Conservation (phyloP, 2,329 filamentous ascomycete species). For the Ophiocordyceps unilateralis region DNA sequence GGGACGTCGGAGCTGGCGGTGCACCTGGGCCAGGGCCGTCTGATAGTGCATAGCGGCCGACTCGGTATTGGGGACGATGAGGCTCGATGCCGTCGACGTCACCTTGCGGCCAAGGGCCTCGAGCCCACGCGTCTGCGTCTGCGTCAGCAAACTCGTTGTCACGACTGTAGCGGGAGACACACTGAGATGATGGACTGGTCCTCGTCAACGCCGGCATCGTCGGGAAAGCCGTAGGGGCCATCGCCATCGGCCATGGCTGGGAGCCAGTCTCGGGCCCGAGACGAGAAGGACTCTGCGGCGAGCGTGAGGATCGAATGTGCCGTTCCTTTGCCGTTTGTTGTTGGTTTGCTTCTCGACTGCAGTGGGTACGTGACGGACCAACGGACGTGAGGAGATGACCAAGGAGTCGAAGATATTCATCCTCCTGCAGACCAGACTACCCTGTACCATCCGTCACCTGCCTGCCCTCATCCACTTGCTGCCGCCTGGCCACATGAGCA, state of each 20-base stretch:
- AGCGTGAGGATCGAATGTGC: no score
- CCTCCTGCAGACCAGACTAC: not conserved
- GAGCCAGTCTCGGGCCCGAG: not conserved
- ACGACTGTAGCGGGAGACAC: conserved; percentile 2
- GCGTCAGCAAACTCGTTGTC: not conserved
- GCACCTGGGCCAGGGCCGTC: conserved; percentile 72
- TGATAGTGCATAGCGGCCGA: conserved; percentile 55
- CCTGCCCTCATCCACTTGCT: not conserved
- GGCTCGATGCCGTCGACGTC: conserved; percentile 76
- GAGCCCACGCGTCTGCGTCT: conserved; percentile 57
- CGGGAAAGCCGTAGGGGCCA: conserved; percentile 26
- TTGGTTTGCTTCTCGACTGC: not conserved
- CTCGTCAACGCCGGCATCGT: conserved; percentile 26
- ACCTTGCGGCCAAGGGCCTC: conserved; percentile 92
- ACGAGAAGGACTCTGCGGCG: no score
- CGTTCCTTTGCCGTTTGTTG: not conserved
- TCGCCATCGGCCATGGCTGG: conserved; percentile 24
- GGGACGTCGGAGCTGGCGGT: conserved; percentile 74
- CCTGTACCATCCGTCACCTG: not conserved
- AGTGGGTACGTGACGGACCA: not conserved
- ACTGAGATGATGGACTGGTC: conserved; percentile 30
- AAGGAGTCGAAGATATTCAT: not conserved
- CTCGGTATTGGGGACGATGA: conserved; percentile 52
- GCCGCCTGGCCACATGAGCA: no score
- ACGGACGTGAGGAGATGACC: not conserved